Percentiles rank a stretch among this genome's conserved stretches.
Conservation (phyloP, 805 yeast genomes). For the Candida corydali region DNA sequence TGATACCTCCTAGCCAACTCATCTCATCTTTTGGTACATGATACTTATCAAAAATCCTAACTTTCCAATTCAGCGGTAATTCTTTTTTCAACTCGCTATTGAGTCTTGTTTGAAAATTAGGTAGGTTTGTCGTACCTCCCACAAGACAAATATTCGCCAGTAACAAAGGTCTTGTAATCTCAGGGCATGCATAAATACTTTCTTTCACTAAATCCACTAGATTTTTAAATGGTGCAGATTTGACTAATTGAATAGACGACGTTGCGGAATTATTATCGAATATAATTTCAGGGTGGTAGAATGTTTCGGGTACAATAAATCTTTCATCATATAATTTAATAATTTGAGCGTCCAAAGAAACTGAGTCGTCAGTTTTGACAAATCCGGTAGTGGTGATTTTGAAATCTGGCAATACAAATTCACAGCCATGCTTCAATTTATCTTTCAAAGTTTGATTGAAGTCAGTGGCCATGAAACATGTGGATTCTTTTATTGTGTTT, state of each 20-base stretch:
- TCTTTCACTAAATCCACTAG: conserved; percentile 79
- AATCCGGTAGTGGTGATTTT: conserved; percentile 77
- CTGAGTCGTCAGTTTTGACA: conserved; percentile 31
- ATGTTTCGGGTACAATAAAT: conserved; percentile 80
- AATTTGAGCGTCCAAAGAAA: conserved; percentile 54
- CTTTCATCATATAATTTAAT: conserved; percentile 76
- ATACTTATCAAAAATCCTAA: conserved; percentile 36
- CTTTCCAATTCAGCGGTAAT: conserved; percentile 68
- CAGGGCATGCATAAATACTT: conserved; percentile 67
- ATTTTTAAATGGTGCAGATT: conserved; percentile 52
- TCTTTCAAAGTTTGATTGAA: conserved; percentile 45
- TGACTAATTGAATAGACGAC: conserved; percentile 25
- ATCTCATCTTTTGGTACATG: conserved; percentile 17
- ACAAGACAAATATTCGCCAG: conserved; percentile 73
- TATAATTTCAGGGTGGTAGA: conserved; percentile 76
- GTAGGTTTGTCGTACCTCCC: conserved; percentile 78
- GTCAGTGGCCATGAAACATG: conserved; percentile 65
- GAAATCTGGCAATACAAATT: conserved; percentile 84
- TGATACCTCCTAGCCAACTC: conserved; percentile 36
- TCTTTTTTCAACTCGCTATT: conserved; percentile 59
- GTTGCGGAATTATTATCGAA: conserved; percentile 32
- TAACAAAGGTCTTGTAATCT: conserved; percentile 65
- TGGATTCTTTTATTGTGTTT: conserved; percentile 77
- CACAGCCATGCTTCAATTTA: conserved; percentile 40
- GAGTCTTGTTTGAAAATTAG: conserved; percentile 63